Evolutionary conservation across 345 rosid genomes (phyloP).

Genomic region (Citrus maxima): DNA sequence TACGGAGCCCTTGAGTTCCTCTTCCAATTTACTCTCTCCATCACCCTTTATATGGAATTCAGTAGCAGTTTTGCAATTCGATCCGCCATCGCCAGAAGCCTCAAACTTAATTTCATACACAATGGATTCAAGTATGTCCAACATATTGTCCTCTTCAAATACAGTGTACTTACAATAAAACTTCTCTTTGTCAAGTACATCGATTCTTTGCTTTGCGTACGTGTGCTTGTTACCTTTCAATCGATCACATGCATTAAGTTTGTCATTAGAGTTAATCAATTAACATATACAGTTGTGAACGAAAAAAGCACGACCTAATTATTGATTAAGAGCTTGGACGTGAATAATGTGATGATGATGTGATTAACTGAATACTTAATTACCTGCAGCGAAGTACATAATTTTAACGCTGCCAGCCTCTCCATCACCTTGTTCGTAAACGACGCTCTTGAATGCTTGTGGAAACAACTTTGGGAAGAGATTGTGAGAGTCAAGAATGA

Average conservation of each 20-base stretch:
- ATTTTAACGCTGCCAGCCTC: conserved; percentile 34
- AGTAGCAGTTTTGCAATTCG: not conserved
- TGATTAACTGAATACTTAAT: too few relatives aligned
- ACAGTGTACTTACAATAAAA: conserved; percentile 18
- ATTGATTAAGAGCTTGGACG: too few relatives aligned
- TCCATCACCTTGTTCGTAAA: conserved; percentile 37
- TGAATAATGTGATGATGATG: too few relatives aligned
- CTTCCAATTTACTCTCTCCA: conserved; percentile 4
- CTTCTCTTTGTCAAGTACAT: conserved; percentile 32
- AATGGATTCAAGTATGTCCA: conserved; percentile 19
- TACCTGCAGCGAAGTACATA: conserved; percentile 20
- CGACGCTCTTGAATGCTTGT: conserved; percentile 22
- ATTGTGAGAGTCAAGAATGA: conserved; percentile 22
- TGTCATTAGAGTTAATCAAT: too few relatives aligned
- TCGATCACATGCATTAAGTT: too few relatives aligned
- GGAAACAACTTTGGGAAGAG: conserved; percentile 35
- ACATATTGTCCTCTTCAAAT: conserved; percentile 26
- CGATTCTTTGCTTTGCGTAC: conserved; percentile 32
- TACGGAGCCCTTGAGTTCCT: conserved; percentile 25
- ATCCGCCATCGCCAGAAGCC: conserved; percentile 3
- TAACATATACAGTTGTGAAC: too few relatives aligned
- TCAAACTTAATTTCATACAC: conserved; percentile 18
- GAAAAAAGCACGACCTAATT: too few relatives aligned
- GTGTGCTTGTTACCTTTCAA: conserved; percentile 21
- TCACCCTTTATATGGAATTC: not conserved